Conservation (phyloP, 352 stramenopile species). For the Globisporangium irregulare region DNA sequence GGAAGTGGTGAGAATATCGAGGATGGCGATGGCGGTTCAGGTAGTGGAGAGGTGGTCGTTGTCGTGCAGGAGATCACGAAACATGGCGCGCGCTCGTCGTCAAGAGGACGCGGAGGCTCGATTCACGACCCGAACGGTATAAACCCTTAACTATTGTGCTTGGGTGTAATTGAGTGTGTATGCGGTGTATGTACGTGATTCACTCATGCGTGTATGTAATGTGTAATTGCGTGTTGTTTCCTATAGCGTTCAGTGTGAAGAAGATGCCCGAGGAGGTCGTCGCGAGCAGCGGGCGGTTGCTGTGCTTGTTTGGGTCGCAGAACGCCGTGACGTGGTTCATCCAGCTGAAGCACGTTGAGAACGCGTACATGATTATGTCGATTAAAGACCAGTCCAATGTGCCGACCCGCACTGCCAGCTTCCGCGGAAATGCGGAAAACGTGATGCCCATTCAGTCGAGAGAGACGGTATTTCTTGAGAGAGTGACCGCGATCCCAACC, state of each 20-base stretch:
- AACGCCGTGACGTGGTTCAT: constrained; percentile 73
- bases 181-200: not conserved
- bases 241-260: constrained; percentile 57
- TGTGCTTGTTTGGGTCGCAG: constrained; percentile 50
- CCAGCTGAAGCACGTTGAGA: constrained; percentile 61
- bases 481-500: not conserved
- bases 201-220: not conserved
- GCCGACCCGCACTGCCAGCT: not conserved
- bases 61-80: constrained; percentile 66
- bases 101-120: not conserved
- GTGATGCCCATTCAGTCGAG: constrained; percentile 5
- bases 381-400: constrained; percentile 27
- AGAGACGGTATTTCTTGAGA: constrained; percentile 22
- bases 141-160: not conserved
- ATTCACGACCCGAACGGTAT: constrained; percentile 47
- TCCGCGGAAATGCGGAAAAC: not conserved
- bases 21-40: not conserved
- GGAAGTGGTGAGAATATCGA: not conserved
- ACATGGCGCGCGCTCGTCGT: constrained; percentile 22
- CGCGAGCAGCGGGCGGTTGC: constrained; percentile 47
- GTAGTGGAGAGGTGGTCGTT: constrained; percentile 44
- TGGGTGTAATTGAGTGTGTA: not conserved
- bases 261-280: constrained; percentile 82
- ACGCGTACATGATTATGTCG: constrained; percentile 70
- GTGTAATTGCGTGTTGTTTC: not conserved